Conservation (phyloP, 1,284 basidiomycete species). For the Pseudomicrostroma phylloplanum region DNA sequence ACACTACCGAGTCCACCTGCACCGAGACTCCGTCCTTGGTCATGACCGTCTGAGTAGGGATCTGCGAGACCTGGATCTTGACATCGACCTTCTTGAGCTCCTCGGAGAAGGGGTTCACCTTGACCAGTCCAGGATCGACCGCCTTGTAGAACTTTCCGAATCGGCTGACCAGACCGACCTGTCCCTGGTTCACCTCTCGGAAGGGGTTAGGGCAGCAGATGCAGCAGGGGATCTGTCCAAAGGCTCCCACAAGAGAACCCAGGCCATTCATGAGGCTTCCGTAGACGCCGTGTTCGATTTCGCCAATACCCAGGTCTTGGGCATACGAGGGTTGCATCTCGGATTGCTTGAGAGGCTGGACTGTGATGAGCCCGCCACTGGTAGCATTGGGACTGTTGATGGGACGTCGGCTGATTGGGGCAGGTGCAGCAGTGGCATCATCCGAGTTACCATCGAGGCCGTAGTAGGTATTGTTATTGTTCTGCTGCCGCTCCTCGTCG, state of each 20-base stretch:
- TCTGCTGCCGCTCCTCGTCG: too few relatives aligned
- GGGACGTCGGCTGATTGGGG: too few relatives aligned
- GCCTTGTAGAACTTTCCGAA: constrained; percentile 92
- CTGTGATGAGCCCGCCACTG: constrained; percentile 44
- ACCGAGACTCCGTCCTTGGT: constrained; percentile 77
- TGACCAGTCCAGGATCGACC: constrained; percentile 83
- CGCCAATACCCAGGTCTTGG: constrained; percentile 23
- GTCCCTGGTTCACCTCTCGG: constrained; percentile 73
- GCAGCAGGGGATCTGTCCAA: constrained; percentile 67
- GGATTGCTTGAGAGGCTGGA: constrained; percentile 70
- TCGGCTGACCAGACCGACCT: constrained; percentile 71
- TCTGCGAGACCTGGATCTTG: constrained; percentile 82
- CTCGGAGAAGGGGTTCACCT: constrained; percentile 90
- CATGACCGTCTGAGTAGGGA: constrained; percentile 68
- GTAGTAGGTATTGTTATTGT: too few relatives aligned
- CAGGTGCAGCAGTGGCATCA: too few relatives aligned
- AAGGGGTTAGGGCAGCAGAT: constrained; percentile 64
- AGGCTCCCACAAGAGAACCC: constrained; percentile 32
- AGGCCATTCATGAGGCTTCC: constrained; percentile 36
- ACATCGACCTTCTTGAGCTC: constrained; percentile 64
- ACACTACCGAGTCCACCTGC: constrained; percentile 79
- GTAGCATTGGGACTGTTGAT: too few relatives aligned
- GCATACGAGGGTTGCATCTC: constrained; percentile 69
- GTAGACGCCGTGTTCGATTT: constrained; percentile 34
- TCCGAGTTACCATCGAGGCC: too few relatives aligned